Evolutionary conservation across 495 filamentous ascomycete genomes (phyloP).

Genomic region (Podospora didyma): DNA sequence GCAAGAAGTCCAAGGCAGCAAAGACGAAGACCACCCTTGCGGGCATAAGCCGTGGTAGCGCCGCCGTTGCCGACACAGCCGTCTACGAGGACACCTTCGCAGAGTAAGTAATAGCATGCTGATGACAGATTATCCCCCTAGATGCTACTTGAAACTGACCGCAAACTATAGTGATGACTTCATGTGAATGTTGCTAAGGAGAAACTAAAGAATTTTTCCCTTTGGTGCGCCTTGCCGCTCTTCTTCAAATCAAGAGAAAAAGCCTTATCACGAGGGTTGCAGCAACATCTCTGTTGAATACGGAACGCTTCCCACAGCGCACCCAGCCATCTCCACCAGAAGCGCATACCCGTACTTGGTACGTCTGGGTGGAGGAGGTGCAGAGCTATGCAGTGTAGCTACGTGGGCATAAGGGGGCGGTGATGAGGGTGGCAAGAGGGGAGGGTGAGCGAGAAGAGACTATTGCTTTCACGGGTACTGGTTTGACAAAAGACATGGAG

Average conservation of each 20-base stretch:
- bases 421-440: no score
- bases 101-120: conserved; percentile 54
- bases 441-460: no score
- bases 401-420: background rate
- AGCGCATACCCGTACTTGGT: background rate
- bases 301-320: no score
- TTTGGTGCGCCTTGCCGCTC: conserved; percentile 2
- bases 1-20: conserved; percentile 91
- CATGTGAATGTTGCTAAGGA: conserved; percentile 39
- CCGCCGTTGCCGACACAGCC: conserved; percentile 64
- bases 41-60: conserved; percentile 50
- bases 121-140: background rate
- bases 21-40: conserved; percentile 88
- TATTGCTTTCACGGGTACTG: no score
- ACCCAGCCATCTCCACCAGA: background rate
- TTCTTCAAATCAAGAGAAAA: background rate
- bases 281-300: background rate
- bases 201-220: conserved; percentile 1
- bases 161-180: conserved; percentile 41
- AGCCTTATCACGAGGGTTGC: background rate
- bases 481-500: no score
- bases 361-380: background rate
- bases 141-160: conserved; percentile 14
- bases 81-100: conserved; percentile 71
- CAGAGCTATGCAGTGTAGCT: background rate